Conservation (phyloP, 2,329 filamentous ascomycete genomes). For the Didymella lethalis region DNA sequence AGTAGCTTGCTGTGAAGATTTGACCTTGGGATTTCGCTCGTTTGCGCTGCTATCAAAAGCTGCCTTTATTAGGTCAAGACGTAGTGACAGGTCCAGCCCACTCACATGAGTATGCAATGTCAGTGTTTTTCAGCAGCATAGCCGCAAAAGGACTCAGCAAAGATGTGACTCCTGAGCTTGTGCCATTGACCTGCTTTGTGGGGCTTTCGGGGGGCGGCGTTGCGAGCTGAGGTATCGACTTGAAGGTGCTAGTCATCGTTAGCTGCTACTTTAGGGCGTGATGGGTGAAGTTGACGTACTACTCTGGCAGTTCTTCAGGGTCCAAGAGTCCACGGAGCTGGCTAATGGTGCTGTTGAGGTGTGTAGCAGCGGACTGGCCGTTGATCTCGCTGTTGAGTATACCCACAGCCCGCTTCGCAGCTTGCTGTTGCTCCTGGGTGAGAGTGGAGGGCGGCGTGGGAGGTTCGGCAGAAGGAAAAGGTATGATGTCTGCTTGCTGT, state of each 20-base stretch:
- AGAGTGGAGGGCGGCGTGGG: slow-evolving; percentile 50
- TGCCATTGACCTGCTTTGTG: slow-evolving; percentile 30
- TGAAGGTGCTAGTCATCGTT: slow-evolving; percentile 42
- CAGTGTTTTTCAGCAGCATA: slow-evolving; percentile 58
- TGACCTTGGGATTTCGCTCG: slow-evolving; percentile 22
- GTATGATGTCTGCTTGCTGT: slow-evolving; percentile 54
- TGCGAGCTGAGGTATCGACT: slow-evolving; percentile 40
- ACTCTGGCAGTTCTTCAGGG: slow-evolving; percentile 73
- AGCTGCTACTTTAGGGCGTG: slow-evolving; percentile 13
- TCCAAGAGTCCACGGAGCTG: slow-evolving; percentile 79
- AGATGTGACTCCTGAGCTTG: slow-evolving; percentile 24
- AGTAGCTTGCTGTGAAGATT: slow-evolving; percentile 22
- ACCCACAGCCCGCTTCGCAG: slow-evolving; percentile 64
- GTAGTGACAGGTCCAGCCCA: neutral
- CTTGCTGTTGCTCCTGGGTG: slow-evolving; percentile 56
- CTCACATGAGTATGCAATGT: slow-evolving; percentile 49
- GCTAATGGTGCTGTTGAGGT: slow-evolving; percentile 74
- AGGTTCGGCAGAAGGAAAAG: slow-evolving; percentile 54
- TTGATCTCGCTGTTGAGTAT: slow-evolving; percentile 75
- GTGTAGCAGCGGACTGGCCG: slow-evolving; percentile 66
- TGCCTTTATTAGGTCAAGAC: slow-evolving; percentile 28
- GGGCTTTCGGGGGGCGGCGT: slow-evolving; percentile 44
- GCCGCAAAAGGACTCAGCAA: slow-evolving; percentile 62
- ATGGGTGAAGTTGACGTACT: slow-evolving; percentile 57
- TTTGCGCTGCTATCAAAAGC: slow-evolving; percentile 25